Conservation (phyloP, 208 protist species). For the Trypanosoma caninum region DNA sequence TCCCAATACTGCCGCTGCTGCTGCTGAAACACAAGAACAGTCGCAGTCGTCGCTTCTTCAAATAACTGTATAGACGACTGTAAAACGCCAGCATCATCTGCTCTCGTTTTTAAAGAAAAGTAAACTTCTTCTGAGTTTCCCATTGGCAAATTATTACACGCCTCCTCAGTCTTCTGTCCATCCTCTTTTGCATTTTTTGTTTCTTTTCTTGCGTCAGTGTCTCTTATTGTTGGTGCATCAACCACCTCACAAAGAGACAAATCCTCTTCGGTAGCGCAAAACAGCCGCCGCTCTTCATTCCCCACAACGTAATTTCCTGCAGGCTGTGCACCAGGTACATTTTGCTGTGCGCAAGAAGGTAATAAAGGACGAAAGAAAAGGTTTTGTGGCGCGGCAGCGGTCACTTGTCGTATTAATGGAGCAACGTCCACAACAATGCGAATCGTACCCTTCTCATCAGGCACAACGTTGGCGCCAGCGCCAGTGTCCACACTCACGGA, state of each 20-base stretch:
- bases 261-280: constrained; percentile 18
- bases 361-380: too few species aligned
- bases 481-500: constrained; percentile 8
- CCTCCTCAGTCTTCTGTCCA: too few species aligned
- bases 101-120: background rate
- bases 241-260: constrained; percentile 17
- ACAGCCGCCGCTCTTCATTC: constrained; percentile 9
- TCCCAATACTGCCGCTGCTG: background rate
- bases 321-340: background rate
- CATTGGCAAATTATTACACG: background rate
- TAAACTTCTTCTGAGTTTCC: background rate
- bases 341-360: too few species aligned
- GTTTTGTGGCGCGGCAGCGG: background rate
- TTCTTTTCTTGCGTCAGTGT: background rate
- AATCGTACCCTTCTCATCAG: constrained; percentile 6
- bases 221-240: background rate
- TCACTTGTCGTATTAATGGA: constrained; percentile 21
- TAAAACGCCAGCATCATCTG: background rate
- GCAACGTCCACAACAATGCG: constrained; percentile 36
- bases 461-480: background rate
- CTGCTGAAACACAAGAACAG: background rate
- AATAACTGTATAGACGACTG: background rate
- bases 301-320: background rate
- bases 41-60: background rate
- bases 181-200: background rate